These are phyloP conservation scores for Thelonectria rubi DNA, from an alignment of 2,329 filamentous ascomycete genomes.

Conservation along the genomic window DNA sequence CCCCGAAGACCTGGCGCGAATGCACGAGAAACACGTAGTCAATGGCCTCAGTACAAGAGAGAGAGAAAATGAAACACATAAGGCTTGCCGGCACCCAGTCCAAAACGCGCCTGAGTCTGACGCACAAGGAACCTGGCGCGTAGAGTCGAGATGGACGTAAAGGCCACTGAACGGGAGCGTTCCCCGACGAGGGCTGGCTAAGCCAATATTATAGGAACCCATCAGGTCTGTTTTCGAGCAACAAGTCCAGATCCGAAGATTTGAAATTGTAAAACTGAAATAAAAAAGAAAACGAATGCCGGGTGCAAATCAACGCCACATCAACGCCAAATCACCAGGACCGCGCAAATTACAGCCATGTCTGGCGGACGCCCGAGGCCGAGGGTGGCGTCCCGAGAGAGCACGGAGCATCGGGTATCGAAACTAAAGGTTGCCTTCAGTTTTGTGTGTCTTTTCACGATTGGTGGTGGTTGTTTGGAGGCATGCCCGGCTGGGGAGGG, in stretches of 20 bases:
- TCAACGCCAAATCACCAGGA: conserved; percentile 56
- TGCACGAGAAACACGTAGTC: conserved; percentile 26
- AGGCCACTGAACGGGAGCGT: conserved; percentile 9
- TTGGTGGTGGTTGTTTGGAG: conserved; percentile 83
- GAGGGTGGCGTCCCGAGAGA: conserved; percentile 51
- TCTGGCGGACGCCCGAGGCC: conserved; percentile 41
- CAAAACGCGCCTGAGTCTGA: neutral
- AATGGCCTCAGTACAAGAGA: conserved; percentile 27
- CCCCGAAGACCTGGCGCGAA: conserved; percentile 26
- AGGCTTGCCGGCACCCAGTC: conserved; percentile 12
- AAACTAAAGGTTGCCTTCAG: conserved; percentile 45
- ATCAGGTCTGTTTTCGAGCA: conserved; percentile 23
- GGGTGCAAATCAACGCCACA: conserved; percentile 49
- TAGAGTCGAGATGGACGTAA: conserved; percentile 3
- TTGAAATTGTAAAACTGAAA: conserved; percentile 25
- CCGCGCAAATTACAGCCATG: conserved; percentile 52
- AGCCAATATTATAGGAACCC: conserved; percentile 35
- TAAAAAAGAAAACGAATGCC: conserved; percentile 41
- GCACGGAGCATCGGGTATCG: conserved; percentile 70
- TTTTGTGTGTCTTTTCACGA: conserved; percentile 59
- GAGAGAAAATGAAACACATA: conserved; percentile 24
- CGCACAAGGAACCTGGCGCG: conserved; percentile 2
- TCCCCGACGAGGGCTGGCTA: conserved; percentile 12
- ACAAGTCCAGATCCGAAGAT: conserved; percentile 24
- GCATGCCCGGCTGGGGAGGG: conserved; percentile 80